A percentile compares a stretch with the other conserved stretches of the same genome.
Evolutionary conservation across 1,284 basidiomycete species (phyloP).

Genomic region (Trametes pubescens): DNA sequence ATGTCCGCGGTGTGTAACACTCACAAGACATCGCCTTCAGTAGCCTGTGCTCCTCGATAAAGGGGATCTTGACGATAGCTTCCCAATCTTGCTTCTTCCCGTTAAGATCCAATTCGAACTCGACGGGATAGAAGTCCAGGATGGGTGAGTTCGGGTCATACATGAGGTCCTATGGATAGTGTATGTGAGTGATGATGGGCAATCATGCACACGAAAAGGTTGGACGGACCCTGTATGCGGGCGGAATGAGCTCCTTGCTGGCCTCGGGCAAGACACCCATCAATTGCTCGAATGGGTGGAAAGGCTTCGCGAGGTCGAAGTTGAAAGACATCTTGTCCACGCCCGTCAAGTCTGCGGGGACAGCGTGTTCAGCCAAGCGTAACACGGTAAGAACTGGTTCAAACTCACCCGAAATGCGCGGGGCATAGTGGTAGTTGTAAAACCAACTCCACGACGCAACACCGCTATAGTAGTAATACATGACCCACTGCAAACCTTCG

Average conservation of each 20-base stretch:
- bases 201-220: neutral
- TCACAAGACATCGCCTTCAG: slow-evolving; percentile 84
- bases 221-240: slow-evolving; percentile 76
- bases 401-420: slow-evolving; percentile 85
- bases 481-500: slow-evolving; percentile 98
- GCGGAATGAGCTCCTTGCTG: slow-evolving; percentile 88
- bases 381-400: neutral
- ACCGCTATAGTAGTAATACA: slow-evolving; percentile 98
- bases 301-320: slow-evolving; percentile 90
- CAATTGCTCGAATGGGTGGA: slow-evolving; percentile 95
- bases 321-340: slow-evolving; percentile 85
- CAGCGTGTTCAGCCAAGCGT: neutral
- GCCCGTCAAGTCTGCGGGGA: slow-evolving; percentile 72
- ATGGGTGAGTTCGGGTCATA: slow-evolving; percentile 87
- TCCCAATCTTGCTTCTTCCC: slow-evolving; percentile 99
- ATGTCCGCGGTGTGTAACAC: slow-evolving; percentile 34
- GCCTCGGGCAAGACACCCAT: slow-evolving; percentile 98
- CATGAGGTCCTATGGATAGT: slow-evolving; percentile 81
- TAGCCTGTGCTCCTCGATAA: slow-evolving; percentile 89
- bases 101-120: slow-evolving; percentile 95
- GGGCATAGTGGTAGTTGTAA: slow-evolving; percentile 98
- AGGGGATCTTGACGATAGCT: slow-evolving; percentile 98
- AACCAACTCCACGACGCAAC: slow-evolving; percentile 99
- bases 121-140: slow-evolving; percentile 91
- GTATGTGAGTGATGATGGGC: neutral